phyloP scores from a whole-genome alignment of 2,329 filamentous ascomycete species.

The Neonectria sp. region DNA sequence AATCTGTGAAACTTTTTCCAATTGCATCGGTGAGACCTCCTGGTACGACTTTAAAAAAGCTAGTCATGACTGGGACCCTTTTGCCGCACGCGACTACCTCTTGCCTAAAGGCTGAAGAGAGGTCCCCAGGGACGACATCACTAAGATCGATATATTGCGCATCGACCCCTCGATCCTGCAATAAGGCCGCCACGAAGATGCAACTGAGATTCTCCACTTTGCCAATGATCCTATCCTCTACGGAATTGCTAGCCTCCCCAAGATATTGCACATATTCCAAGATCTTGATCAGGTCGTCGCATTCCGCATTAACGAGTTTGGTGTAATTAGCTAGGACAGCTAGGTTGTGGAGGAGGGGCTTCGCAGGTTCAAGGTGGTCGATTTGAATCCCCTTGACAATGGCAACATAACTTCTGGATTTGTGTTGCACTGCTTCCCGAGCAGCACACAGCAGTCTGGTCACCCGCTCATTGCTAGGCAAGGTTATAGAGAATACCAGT shows the following conservation, averaged over 20 bases:
- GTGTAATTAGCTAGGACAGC: neutral
- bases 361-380: neutral
- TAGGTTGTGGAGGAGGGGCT: neutral
- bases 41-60: neutral
- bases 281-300: neutral
- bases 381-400: neutral
- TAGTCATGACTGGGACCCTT: neutral
- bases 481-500: neutral
- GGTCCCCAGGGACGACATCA: neutral
- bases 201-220: neutral
- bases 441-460: neutral
- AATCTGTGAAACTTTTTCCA: neutral
- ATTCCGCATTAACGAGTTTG: constrained; percentile 1
- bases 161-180: neutral
- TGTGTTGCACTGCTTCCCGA: neutral
- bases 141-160: neutral
- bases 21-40: neutral
- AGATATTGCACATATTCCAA: neutral
- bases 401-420: neutral
- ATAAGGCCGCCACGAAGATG: neutral
- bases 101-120: neutral
- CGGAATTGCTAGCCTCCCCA: neutral
- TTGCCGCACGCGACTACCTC: neutral
- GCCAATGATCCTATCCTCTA: neutral
- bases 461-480: neutral